Base-by-base conservation (phyloP, 1,284 basidiomycete species). In the Apiotrichum siamense region DNA sequence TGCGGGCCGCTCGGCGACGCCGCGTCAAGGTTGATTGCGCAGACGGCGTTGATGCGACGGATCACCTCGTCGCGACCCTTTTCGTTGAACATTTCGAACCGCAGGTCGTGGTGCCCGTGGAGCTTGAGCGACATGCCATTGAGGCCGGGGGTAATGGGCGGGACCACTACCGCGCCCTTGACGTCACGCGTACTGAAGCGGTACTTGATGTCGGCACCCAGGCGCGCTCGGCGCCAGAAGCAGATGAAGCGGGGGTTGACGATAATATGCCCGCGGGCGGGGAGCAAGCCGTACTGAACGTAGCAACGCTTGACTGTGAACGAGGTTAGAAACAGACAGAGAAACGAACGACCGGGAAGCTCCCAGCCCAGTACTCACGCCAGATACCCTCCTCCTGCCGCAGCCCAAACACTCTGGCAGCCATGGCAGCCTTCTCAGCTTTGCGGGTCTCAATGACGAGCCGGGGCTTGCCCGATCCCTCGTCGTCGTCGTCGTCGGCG, bases 91-190 rank as follows among this genome's bases (percentile, higher is more conserved):
- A 85, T 83, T 32, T 79, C 76, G 54, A 86, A 78, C 23, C 69
- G 70, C 27, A 83, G 56, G 51, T 80, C 77, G 4, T 68, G 58
- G 36, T 79, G 78, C 12, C 80, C 81, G 33, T 77, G 73, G 12
- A 83, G 69, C 45, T 78, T 73, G 11, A 85, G 58, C 9, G 73
- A 63, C 44, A 84, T 58, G 7, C 78, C 79, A 56, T 78, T 71
- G n/a, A 75, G 66, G n/a, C 71, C 73, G 20, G 75, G 59, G 27
- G 73, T 65, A 23, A 72, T 56, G 4, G 74, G 56, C 7, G 65
- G 60, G 18, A 74, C 70, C 13, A 66, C 60, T 26, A 67, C 74
- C 1, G 77, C 78, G 10, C 69, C 64, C 45, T 77, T 77, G 55
- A 85, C 60, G 38, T 75, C 76, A 7, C 69, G 64, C 11, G 77